Conservation (phyloP, 2,329 filamentous ascomycete species). For the Dichotomopilus funicola region DNA sequence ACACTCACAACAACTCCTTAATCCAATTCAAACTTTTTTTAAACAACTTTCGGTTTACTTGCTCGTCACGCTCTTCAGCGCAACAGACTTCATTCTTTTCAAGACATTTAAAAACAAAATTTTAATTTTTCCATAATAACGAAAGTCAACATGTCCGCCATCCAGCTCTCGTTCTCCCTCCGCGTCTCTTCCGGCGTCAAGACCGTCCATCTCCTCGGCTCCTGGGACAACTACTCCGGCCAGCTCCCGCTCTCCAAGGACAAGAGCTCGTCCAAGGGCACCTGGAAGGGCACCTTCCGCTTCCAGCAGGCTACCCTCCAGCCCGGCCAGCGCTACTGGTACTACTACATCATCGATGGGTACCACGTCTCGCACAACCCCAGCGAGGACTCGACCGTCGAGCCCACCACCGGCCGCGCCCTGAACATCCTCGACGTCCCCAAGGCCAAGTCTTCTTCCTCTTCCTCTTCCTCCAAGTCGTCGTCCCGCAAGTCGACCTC, state of each 20-base stretch:
- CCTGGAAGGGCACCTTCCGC: slow-evolving; percentile 94
- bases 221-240: slow-evolving; percentile 94
- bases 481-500: slow-evolving; percentile 39
- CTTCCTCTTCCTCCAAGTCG: slow-evolving; percentile 37
- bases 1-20: slow-evolving; percentile 16
- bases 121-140: slow-evolving; percentile 24
- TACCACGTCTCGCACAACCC: slow-evolving; percentile 98
- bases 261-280: slow-evolving; percentile 74
- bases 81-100: slow-evolving; percentile 30
- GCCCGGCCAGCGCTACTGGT: slow-evolving; percentile 94
- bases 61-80: slow-evolving; percentile 41
- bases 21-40: slow-evolving; percentile 32
- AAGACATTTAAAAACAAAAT: slow-evolving; percentile 12
- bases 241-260: slow-evolving; percentile 94
- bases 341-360: slow-evolving; percentile 99
- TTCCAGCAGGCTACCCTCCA: slow-evolving; percentile 84
- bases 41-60: slow-evolving; percentile 48
- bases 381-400: slow-evolving; percentile 77
- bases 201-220: slow-evolving; percentile 94
- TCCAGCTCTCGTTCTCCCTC: slow-evolving; percentile 93
- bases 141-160: slow-evolving; percentile 66
- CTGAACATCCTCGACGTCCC: slow-evolving; percentile 96
- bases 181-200: slow-evolving; percentile 95
- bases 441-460: slow-evolving; percentile 41
- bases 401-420: slow-evolving; percentile 94